Evolutionary conservation across 176 grass and related monocot genomes (phyloP).

Genomic region (Melocanna baccifera): DNA sequence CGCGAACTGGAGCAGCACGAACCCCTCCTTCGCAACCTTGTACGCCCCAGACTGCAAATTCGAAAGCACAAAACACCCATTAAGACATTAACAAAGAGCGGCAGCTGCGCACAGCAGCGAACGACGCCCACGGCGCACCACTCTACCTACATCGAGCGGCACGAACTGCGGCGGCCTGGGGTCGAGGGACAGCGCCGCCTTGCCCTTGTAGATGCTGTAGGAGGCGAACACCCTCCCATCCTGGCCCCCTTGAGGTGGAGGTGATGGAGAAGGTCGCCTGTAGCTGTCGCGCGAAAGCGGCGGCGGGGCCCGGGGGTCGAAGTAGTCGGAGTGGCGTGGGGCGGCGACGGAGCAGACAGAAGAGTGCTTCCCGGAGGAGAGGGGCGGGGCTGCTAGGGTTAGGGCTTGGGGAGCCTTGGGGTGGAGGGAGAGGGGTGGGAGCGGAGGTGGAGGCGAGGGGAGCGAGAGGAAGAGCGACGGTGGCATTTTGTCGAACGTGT

Average conservation of each 20-base stretch:
- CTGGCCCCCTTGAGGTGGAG: not conserved
- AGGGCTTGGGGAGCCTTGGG: not conserved
- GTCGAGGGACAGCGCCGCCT: slow-evolving; percentile 53
- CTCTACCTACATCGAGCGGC: slow-evolving; percentile 64
- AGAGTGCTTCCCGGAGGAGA: not conserved
- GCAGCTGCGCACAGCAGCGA: too few relatives aligned
- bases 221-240: slow-evolving; percentile 45
- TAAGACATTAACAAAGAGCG: not conserved
- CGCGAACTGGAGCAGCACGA: slow-evolving; percentile 83
- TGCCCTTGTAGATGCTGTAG: slow-evolving; percentile 66
- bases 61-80: not conserved
- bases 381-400: not conserved
- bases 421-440: not conserved
- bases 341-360: slow-evolving; percentile 24
- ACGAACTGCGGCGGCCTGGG: slow-evolving; percentile 51
- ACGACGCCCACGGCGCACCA: not conserved
- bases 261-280: not conserved
- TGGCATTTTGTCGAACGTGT: slow-evolving; percentile 51
- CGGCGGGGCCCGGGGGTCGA: slow-evolving; percentile 45
- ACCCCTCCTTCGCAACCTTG: slow-evolving; percentile 89
- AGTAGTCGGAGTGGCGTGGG: slow-evolving; percentile 54
- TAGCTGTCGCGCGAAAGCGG: slow-evolving; percentile 29
- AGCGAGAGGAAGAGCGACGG: slow-evolving; percentile 50
- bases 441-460: not conserved
- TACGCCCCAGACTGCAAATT: slow-evolving; percentile 60